Percentiles rank a stretch among this genome's conserved stretches.
These are phyloP conservation scores for Penicillium coffeae DNA, from an alignment of 495 filamentous ascomycete species.

Conservation along the genomic window DNA sequence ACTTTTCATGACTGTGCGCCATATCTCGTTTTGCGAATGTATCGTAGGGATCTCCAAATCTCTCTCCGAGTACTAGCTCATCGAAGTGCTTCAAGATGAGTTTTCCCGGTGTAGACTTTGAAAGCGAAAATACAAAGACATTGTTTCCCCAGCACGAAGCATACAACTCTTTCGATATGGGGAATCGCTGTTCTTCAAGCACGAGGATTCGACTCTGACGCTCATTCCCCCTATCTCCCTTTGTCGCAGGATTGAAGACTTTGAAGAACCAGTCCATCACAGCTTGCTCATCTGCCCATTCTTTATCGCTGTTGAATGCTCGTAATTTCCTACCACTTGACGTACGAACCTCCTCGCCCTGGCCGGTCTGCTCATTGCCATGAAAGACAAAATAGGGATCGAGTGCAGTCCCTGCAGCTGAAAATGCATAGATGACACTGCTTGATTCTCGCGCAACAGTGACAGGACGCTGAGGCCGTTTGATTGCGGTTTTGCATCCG, in stretches of 20 bases:
- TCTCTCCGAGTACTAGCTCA: not conserved
- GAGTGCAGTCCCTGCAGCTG: not conserved
- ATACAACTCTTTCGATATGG: not conserved
- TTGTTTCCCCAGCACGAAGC: not conserved
- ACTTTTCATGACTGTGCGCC: not conserved
- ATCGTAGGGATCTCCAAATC: not conserved
- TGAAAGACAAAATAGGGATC: not conserved
- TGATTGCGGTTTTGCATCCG: not conserved
- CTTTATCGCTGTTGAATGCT: not conserved
- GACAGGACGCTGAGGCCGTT: not conserved
- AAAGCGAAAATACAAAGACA: not conserved
- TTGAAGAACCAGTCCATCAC: not conserved
- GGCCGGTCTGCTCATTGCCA: not conserved
- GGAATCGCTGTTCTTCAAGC: not conserved
- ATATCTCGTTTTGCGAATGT: not conserved
- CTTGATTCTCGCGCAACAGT: not conserved
- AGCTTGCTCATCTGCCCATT: not conserved
- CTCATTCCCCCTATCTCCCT: not conserved
- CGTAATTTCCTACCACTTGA: not conserved
- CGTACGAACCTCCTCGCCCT: not conserved
- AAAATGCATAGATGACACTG: not conserved
- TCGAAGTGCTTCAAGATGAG: not conserved
- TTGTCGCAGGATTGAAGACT: not conserved
- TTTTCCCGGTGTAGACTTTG: not conserved
- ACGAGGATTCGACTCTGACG: not conserved